Percentiles rank a stretch among this genome's conserved stretches.
Evolutionary conservation across 1,139 yeast genomes (phyloP).

Genomic region (Hyphopichia pseudoburtonii): DNA sequence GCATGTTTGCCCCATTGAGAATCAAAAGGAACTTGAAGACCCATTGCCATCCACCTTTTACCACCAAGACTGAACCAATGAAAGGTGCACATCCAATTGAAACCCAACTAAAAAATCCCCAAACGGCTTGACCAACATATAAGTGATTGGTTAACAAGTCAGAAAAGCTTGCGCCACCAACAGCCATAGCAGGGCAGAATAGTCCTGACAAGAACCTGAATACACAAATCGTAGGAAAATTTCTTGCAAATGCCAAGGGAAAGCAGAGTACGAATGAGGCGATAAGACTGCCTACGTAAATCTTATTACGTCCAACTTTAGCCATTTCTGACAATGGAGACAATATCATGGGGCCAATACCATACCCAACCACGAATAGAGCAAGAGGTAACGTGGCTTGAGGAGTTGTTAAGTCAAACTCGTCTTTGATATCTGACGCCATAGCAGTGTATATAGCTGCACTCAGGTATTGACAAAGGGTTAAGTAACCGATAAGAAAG

Average conservation of each 20-base stretch:
- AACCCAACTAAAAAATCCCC: conserved; percentile 38
- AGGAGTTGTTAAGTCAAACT: conserved; percentile 43
- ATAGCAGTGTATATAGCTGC: conserved; percentile 33
- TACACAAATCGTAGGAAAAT: conserved; percentile 31
- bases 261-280: conserved; percentile 34
- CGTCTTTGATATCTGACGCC: conserved; percentile 33
- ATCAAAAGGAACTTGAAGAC: conserved; percentile 45
- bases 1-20: conserved; percentile 31
- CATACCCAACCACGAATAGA: conserved; percentile 52
- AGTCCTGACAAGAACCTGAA: conserved; percentile 35
- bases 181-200: conserved; percentile 37
- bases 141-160: conserved; percentile 28
- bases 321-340: conserved; percentile 54
- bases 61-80: conserved; percentile 27
- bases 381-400: conserved; percentile 45
- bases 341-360: conserved; percentile 54
- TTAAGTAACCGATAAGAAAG: conserved; percentile 24
- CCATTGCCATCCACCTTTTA: conserved; percentile 41
- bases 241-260: conserved; percentile 29
- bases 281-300: conserved; percentile 29
- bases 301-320: conserved; percentile 52
- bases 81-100: conserved; percentile 36
- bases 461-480: conserved; percentile 26
- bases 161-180: conserved; percentile 38
- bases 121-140: conserved; percentile 26